Conservation (phyloP, 2,329 filamentous ascomycete species). For the Fusarium stilboides region DNA sequence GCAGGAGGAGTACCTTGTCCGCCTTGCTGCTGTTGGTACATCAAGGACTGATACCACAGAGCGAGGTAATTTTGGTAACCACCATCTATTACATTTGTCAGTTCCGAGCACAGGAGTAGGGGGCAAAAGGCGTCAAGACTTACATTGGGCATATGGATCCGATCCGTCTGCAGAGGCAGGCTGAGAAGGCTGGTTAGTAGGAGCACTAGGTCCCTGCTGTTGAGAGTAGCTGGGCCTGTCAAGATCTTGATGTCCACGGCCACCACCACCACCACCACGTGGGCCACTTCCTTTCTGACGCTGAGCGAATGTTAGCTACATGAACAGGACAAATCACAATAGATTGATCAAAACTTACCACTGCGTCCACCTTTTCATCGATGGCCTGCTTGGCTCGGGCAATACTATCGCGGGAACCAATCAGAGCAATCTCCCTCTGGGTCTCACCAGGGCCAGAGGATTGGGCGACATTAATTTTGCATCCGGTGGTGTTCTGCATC, state of each 20-base stretch:
- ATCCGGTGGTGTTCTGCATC: conserved; percentile 89
- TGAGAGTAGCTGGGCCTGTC: conserved; percentile 69
- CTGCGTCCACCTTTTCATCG: conserved; percentile 91
- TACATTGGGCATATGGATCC: conserved; percentile 84
- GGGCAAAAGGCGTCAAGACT: conserved; percentile 52
- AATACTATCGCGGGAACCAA: conserved; percentile 84
- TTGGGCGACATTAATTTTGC: conserved; percentile 95
- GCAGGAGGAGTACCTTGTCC: conserved; percentile 56
- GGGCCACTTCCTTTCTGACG: conserved; percentile 67
- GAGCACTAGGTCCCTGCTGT: conserved; percentile 60
- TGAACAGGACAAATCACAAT: not conserved
- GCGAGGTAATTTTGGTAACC: conserved; percentile 86
- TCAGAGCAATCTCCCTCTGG: conserved; percentile 88
- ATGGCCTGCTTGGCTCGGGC: conserved; percentile 86
- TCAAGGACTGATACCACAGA: conserved; percentile 82
- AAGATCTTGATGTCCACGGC: conserved; percentile 67
- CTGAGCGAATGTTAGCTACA: conserved; percentile 55
- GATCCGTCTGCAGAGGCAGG: conserved; percentile 65
- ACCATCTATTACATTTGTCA: conserved; percentile 68
- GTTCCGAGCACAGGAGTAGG: not conserved
- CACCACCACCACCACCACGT: conserved; percentile 59
- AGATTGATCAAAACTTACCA: conserved; percentile 69
- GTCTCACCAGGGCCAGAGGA: conserved; percentile 82
- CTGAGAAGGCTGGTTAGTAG: conserved; percentile 61
- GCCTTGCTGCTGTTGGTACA: conserved; percentile 61